Base-by-base conservation (phyloP, 345 rosid genomes). In the Lenwebbia sp. region DNA sequence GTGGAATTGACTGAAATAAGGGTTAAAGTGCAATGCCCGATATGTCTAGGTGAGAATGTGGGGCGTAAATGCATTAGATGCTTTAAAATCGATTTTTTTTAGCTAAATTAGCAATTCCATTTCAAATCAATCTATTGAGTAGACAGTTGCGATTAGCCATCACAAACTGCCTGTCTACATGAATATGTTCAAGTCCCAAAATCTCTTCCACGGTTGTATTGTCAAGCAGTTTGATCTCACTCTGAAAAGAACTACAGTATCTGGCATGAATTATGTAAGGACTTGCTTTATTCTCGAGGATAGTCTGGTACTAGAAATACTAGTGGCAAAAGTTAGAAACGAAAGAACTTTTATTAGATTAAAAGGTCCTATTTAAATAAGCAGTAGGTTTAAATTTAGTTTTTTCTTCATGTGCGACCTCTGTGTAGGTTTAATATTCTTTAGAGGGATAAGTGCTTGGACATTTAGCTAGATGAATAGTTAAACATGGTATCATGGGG, bases 1-100 rank as follows among this genome's bases (percentile, higher is more conserved):
- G 92, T 95, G 65, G 92, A 92, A 83, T 89, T 91, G 74, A 87
- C 93, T 21, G 96, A 94, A 65, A 89, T 95, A 86, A 94, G 93
- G 52, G 94, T 92, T 86, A 95, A 93, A 86, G 96, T 95, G 78
- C 98, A 94, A 83, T 95, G 98, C 87, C 96, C 96, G 6, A 95
- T 95, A 85, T 95, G 96, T 86, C 84, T 95, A 84, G 98, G 98
- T 95, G 74, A 60, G 74, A 60, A 60, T 60, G 19, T 60, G 74
- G 37, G 74, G 40, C 21, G 9, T 60, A 60, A 60, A 60, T 2
- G 2, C 40, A 28, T 28, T 6, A 60, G 74, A 60, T 60, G 28
- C 10, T 6, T 58, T 60, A 60, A 60, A 28, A 60, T 28, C 40
- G 10, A 6, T 60, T 60, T 1, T 1, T 60, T 60, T 13, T n/a